phyloP scores from a whole-genome alignment of 2,329 filamentous ascomycete genomes.

The Escovopsis sp. region DNA sequence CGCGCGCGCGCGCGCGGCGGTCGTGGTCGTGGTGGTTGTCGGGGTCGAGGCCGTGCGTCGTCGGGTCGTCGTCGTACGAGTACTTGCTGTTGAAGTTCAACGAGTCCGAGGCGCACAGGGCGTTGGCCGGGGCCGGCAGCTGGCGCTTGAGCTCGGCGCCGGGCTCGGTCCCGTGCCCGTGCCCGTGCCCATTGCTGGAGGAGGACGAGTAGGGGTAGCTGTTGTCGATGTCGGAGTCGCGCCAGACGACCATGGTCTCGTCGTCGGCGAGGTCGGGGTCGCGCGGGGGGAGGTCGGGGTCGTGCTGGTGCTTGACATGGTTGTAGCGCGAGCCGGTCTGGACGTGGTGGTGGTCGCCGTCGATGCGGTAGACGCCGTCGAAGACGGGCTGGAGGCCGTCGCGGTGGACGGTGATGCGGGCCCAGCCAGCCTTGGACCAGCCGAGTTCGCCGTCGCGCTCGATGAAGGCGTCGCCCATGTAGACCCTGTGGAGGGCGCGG shows the following conservation, averaged over 20 bases:
- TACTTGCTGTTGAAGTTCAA: slow-evolving; percentile 65
- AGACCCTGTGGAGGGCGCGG: slow-evolving; percentile 64
- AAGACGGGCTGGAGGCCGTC: slow-evolving; percentile 74
- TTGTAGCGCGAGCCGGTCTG: slow-evolving; percentile 61
- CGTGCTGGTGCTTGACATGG: slow-evolving; percentile 52
- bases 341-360: slow-evolving; percentile 75
- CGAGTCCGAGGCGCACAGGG: slow-evolving; percentile 56
- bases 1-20: slow-evolving; percentile 22
- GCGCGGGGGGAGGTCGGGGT: slow-evolving; percentile 46
- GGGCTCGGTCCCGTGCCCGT: slow-evolving; percentile 7
- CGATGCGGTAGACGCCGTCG: slow-evolving; percentile 72
- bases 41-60: too few relatives aligned
- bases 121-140: slow-evolving; percentile 23
- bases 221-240: slow-evolving; percentile 68
- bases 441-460: slow-evolving; percentile 40
- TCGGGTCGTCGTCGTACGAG: slow-evolving; percentile 44
- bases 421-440: slow-evolving; percentile 79
- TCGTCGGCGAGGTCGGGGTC: slow-evolving; percentile 31
- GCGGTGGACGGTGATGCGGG: slow-evolving; percentile 58
- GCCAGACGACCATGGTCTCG: slow-evolving; percentile 80
- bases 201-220: too few relatives aligned
- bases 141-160: slow-evolving; percentile 43
- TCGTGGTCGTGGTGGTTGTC: too few relatives aligned
- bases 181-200: too few relatives aligned
- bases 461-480: slow-evolving; percentile 63